Evolutionary conservation across 805 yeast genomes (phyloP).

Genomic region (Millerozyma acaciae): DNA sequence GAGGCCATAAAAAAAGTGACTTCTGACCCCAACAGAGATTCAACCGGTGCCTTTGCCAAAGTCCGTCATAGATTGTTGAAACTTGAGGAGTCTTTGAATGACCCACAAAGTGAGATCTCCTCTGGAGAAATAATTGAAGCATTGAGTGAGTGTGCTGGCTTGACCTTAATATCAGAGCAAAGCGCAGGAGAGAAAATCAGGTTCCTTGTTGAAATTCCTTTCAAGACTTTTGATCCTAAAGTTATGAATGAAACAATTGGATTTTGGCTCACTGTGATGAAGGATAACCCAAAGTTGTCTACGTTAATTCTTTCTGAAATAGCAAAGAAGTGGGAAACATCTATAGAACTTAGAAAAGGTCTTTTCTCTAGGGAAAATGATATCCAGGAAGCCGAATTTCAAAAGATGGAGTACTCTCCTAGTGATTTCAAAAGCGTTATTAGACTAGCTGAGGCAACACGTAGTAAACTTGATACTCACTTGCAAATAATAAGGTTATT

Average conservation of each 20-base stretch:
- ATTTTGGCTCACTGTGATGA: constrained; percentile 78
- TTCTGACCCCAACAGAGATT: constrained; percentile 21
- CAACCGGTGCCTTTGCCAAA: constrained; percentile 23
- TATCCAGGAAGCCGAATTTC: constrained; percentile 53
- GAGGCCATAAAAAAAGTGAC: constrained; percentile 30
- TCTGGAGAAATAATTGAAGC: constrained; percentile 33
- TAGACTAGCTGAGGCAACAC: constrained; percentile 47
- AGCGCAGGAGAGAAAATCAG: constrained; percentile 46
- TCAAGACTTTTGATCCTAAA: constrained; percentile 55
- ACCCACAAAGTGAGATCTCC: constrained; percentile 8
- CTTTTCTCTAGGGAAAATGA: constrained; percentile 59
- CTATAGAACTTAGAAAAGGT: constrained; percentile 59
- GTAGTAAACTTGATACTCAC: constrained; percentile 61
- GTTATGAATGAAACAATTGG: constrained; percentile 62
- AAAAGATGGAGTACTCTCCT: constrained; percentile 86
- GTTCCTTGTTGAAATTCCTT: constrained; percentile 66
- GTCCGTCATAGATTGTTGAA: constrained; percentile 23
- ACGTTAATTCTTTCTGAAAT: constrained; percentile 65
- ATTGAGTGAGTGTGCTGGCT: constrained; percentile 44
- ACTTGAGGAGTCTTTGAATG: constrained; percentile 10
- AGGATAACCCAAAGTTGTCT: constrained; percentile 58
- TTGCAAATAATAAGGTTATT: constrained; percentile 62
- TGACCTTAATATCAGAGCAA: constrained; percentile 26
- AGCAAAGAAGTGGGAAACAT: constrained; percentile 61
- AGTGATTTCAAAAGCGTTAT: constrained; percentile 60